Conservation (phyloP, 768 basidiomycete species). For the Auriculariales sp. region DNA sequence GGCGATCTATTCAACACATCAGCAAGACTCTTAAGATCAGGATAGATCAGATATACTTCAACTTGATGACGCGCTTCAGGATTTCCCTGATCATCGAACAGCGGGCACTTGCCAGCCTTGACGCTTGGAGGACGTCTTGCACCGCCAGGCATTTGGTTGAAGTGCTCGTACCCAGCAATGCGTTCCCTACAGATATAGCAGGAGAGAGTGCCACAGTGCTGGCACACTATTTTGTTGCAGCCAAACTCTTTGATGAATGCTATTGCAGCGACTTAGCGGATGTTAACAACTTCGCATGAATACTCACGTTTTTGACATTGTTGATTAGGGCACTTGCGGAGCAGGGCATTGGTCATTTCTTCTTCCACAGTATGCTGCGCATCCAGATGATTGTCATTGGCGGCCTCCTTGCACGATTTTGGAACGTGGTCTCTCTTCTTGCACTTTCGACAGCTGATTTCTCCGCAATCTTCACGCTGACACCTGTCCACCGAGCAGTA, state of each 20-base stretch:
- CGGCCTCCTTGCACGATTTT: slow-evolving; percentile 65
- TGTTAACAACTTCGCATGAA: background rate
- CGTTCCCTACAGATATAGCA: slow-evolving; percentile 75
- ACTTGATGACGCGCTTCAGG: slow-evolving; percentile 49
- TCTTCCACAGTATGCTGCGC: slow-evolving; percentile 74
- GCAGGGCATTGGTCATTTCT: slow-evolving; percentile 81
- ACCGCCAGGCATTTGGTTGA: slow-evolving; percentile 22
- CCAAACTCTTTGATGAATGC: slow-evolving; percentile 71
- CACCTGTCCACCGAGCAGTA: slow-evolving; percentile 25
- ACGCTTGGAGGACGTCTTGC: slow-evolving; percentile 13
- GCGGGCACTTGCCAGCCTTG: slow-evolving; percentile 31
- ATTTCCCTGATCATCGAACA: slow-evolving; percentile 40
- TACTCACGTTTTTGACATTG: slow-evolving; percentile 58
- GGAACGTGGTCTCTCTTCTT: slow-evolving; percentile 79
- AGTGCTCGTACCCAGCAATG: slow-evolving; percentile 68
- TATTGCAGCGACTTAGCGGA: slow-evolving; percentile 15
- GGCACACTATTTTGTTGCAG: slow-evolving; percentile 90
- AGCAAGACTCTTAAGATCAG: background rate
- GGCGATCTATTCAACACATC: slow-evolving; percentile 34
- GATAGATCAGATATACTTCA: slow-evolving; percentile 29
- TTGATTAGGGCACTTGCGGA: slow-evolving; percentile 84
- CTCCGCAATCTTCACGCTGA: slow-evolving; percentile 50
- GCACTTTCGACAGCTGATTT: slow-evolving; percentile 67
- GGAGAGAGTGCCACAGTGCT: slow-evolving; percentile 53
- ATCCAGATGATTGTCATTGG: slow-evolving; percentile 60